A percentile compares a stretch with the other conserved stretches of the same genome.
These are phyloP conservation scores for Metarhizium rileyi DNA, from an alignment of 2,329 filamentous ascomycete species.

Conservation along the genomic window DNA sequence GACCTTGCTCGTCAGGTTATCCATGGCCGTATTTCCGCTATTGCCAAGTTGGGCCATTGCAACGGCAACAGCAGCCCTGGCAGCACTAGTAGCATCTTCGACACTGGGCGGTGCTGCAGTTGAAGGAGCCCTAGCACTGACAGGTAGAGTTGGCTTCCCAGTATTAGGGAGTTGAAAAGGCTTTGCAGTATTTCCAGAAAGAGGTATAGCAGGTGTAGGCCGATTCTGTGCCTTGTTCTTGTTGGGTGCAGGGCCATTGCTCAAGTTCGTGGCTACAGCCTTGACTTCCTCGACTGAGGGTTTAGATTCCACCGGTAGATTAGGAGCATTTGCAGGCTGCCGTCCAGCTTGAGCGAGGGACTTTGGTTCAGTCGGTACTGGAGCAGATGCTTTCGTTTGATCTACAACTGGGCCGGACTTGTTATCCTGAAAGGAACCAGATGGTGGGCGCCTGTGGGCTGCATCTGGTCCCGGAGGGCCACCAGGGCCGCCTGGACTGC, in stretches of 20 bases:
- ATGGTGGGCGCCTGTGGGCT: slow-evolving; percentile 43
- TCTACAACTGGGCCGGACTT: slow-evolving; percentile 41
- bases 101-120: slow-evolving; percentile 31
- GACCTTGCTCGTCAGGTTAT: slow-evolving; percentile 65
- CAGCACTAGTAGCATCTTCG: slow-evolving; percentile 62
- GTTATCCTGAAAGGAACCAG: slow-evolving; percentile 22
- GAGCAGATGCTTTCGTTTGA: slow-evolving; percentile 36
- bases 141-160: slow-evolving; percentile 18
- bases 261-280: slow-evolving; percentile 32
- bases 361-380: slow-evolving; percentile 45
- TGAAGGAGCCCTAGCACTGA: slow-evolving; percentile 24
- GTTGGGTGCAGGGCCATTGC: slow-evolving; percentile 29
- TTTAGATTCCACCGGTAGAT: slow-evolving; percentile 60
- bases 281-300: slow-evolving; percentile 41
- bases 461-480: slow-evolving; percentile 53
- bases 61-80: slow-evolving; percentile 67
- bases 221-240: slow-evolving; percentile 31
- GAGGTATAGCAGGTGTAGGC: slow-evolving; percentile 56
- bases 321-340: slow-evolving; percentile 42
- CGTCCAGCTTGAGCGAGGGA: slow-evolving; percentile 34
- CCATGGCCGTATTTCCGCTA: slow-evolving; percentile 41
- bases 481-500: slow-evolving; percentile 47
- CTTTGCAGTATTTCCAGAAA: slow-evolving; percentile 37
- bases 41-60: slow-evolving; percentile 63
- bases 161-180: slow-evolving; percentile 25